Evolutionary conservation across 495 filamentous ascomycete species (phyloP).

Genomic region (Penicillium bialowiezense): DNA sequence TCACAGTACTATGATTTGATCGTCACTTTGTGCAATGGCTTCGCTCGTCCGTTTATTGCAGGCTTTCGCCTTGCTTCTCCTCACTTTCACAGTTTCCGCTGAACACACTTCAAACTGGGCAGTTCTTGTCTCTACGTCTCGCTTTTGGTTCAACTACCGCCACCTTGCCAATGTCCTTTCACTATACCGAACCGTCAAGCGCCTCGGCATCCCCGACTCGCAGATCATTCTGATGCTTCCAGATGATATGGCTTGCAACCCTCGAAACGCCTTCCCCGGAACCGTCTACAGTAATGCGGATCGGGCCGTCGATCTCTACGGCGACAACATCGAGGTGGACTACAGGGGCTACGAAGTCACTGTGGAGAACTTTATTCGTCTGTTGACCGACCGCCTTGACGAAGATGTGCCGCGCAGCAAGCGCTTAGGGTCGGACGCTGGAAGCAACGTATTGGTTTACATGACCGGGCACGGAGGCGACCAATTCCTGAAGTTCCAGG

Average conservation of each 20-base stretch:
- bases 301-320: slow-evolving; percentile 92
- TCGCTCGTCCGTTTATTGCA: slow-evolving; percentile 25
- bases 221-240: slow-evolving; percentile 99
- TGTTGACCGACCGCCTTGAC: slow-evolving; percentile 88
- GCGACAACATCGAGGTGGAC: slow-evolving; percentile 98
- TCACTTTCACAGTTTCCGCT: slow-evolving; percentile 47
- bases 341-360: slow-evolving; percentile 98
- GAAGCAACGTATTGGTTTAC: slow-evolving; percentile 95
- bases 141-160: slow-evolving; percentile 99
- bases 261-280: slow-evolving; percentile 94
- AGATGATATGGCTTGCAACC: slow-evolving; percentile 99
- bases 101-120: slow-evolving; percentile 99
- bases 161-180: slow-evolving; percentile 97
- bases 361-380: slow-evolving; percentile 95
- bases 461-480: slow-evolving; percentile 99
- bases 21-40: slow-evolving; percentile 23
- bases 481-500: slow-evolving; percentile 97
- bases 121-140: slow-evolving; percentile 94
- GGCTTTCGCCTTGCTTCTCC: slow-evolving; percentile 41
- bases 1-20: slow-evolving; percentile 15
- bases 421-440: slow-evolving; percentile 83
- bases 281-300: slow-evolving; percentile 98
- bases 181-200: slow-evolving; percentile 96
- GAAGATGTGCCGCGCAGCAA: slow-evolving; percentile 94
- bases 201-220: slow-evolving; percentile 94